Evolutionary conservation across 805 yeast species (phyloP).

Genomic region (Zygoascus ofunaensis): DNA sequence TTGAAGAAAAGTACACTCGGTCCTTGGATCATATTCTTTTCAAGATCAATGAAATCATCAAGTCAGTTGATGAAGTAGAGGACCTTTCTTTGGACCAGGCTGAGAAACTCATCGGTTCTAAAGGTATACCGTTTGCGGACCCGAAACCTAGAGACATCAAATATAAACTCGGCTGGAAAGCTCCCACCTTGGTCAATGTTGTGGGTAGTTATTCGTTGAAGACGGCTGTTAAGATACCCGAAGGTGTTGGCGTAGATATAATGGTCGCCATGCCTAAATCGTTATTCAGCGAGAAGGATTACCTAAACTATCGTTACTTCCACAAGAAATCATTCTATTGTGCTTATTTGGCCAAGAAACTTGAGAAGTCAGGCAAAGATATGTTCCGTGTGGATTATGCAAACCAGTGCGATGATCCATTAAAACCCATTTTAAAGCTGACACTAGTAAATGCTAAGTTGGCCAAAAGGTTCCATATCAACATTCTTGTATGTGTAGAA

Average conservation of each 20-base stretch:
- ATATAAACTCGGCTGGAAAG: slow-evolving; percentile 57
- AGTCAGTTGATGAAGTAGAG: slow-evolving; percentile 44
- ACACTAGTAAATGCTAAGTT: slow-evolving; percentile 28
- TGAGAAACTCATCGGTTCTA: slow-evolving; percentile 38
- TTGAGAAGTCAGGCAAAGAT: slow-evolving; percentile 24
- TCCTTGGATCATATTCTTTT: slow-evolving; percentile 69
- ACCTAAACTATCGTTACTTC: slow-evolving; percentile 77
- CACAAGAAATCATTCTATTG: slow-evolving; percentile 85
- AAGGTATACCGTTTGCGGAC: slow-evolving; percentile 77
- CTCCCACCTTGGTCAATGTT: slow-evolving; percentile 68
- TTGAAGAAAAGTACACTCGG: slow-evolving; percentile 59
- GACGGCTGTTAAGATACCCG: slow-evolving; percentile 60
- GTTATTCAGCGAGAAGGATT: slow-evolving; percentile 78
- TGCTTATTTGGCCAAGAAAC: slow-evolving; percentile 51
- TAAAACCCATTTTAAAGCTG: slow-evolving; percentile 65
- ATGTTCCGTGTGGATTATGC: slow-evolving; percentile 44
- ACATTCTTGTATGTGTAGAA: slow-evolving; percentile 67
- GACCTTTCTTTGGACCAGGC: slow-evolving; percentile 48
- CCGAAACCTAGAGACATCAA: slow-evolving; percentile 71
- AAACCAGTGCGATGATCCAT: slow-evolving; percentile 63
- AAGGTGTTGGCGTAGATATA: slow-evolving; percentile 66
- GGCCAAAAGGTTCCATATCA: slow-evolving; percentile 59
- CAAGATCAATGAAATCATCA: slow-evolving; percentile 58
- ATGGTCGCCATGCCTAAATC: slow-evolving; percentile 71
- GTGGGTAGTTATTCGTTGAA: slow-evolving; percentile 87